A percentile compares a stretch with the other conserved stretches of the same genome.
phyloP scores from a whole-genome alignment of 2,329 filamentous ascomycete species.

The Microcyclospora pomicola region DNA sequence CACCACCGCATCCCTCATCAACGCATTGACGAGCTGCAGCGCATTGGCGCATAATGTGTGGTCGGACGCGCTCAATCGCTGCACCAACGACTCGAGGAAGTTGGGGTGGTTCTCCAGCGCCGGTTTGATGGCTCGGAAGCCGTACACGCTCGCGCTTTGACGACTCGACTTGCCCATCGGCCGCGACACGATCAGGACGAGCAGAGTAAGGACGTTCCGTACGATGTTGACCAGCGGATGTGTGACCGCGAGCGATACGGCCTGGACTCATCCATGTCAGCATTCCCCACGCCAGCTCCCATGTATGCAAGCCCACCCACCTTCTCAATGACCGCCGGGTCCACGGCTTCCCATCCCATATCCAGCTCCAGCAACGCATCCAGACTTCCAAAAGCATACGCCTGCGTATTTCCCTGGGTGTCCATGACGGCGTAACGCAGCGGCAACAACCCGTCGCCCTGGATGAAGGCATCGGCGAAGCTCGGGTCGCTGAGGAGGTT shows the following conservation, averaged over 20 bases:
- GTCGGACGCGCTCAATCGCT: constrained; percentile 81
- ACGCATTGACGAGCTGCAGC: constrained; percentile 83
- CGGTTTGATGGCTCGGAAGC: constrained; percentile 83
- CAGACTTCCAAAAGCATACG: constrained; percentile 84
- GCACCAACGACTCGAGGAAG: constrained; percentile 88
- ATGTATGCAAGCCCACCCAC: constrained; percentile 27
- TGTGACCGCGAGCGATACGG: constrained; percentile 85
- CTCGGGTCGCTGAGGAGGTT: constrained; percentile 87
- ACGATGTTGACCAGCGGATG: constrained; percentile 96
- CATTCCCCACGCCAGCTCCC: not conserved
- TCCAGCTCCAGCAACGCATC: constrained; percentile 83
- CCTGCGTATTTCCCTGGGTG: constrained; percentile 82
- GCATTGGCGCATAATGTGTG: constrained; percentile 93
- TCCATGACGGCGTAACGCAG: constrained; percentile 72
- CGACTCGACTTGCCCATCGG: constrained; percentile 41
- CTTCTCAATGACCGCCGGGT: constrained; percentile 54
- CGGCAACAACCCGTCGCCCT: constrained; percentile 69
- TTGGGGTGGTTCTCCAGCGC: constrained; percentile 82
- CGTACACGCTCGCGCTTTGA: constrained; percentile 55
- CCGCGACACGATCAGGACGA: constrained; percentile 84
- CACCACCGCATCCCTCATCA: constrained; percentile 82
- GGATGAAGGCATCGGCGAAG: constrained; percentile 93
- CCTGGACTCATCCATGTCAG: constrained; percentile 26
- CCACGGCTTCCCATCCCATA: constrained; percentile 90
- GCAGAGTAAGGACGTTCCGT: constrained; percentile 88